Conservation (phyloP, 176 grass and related monocot species). For the Elymus sibiricus region DNA sequence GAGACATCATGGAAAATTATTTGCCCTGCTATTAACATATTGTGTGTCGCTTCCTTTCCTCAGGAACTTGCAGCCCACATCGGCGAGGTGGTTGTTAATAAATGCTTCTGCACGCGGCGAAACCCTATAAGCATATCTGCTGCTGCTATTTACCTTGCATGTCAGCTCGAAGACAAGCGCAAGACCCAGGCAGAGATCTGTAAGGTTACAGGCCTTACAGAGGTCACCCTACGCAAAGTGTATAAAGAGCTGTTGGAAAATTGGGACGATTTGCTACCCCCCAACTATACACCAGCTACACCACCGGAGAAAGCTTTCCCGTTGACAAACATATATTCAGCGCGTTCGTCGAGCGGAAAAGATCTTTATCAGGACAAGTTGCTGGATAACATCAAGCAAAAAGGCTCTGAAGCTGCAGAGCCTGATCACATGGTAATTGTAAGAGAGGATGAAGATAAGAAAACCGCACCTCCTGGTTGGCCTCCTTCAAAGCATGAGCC, state of each 20-base stretch:
- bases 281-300: slow-evolving; percentile 84
- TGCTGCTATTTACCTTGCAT: slow-evolving; percentile 95
- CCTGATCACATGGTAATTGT: slow-evolving; percentile 57
- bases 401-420: slow-evolving; percentile 52
- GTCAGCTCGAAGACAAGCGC: slow-evolving; percentile 93
- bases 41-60: background rate
- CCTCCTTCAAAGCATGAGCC: slow-evolving; percentile 29
- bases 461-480: slow-evolving; percentile 30
- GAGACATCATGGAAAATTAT: background rate
- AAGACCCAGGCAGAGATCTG: slow-evolving; percentile 99
- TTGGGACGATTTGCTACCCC: slow-evolving; percentile 86
- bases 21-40: slow-evolving; percentile 1
- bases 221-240: slow-evolving; percentile 98
- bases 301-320: slow-evolving; percentile 94
- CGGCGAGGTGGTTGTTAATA: slow-evolving; percentile 92
- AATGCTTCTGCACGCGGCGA: slow-evolving; percentile 88
- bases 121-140: slow-evolving; percentile 99
- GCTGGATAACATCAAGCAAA: slow-evolving; percentile 50
- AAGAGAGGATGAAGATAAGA: slow-evolving; percentile 71
- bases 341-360: slow-evolving; percentile 56
- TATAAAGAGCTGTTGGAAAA: slow-evolving; percentile 98
- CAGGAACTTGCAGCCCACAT: slow-evolving; percentile 97
- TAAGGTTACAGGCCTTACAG: slow-evolving; percentile 94
- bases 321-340: slow-evolving; percentile 70
- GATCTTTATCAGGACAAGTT: slow-evolving; percentile 67